Conservation (phyloP, 768 basidiomycete genomes). For the Sutorius australiensis region DNA sequence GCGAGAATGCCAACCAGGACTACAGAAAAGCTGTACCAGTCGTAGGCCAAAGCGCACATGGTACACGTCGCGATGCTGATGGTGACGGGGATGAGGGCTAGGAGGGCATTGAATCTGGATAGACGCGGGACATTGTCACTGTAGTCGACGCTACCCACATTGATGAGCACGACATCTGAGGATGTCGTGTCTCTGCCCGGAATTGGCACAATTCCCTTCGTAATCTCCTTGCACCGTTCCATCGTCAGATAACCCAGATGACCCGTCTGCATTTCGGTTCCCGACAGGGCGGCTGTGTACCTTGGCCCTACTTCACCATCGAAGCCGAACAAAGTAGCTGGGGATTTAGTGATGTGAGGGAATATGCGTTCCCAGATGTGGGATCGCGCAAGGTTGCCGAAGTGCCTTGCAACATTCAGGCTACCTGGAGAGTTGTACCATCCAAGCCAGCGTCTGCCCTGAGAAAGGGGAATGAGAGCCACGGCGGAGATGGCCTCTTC, state of each 20-base stretch:
- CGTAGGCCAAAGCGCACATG: conserved; percentile 21
- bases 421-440: conserved; percentile 36
- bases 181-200: conserved; percentile 14
- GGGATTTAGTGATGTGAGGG: conserved; percentile 20
- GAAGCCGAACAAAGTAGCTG: conserved; percentile 21
- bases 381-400: conserved; percentile 26
- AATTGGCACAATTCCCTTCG: neutral
- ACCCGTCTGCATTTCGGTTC: conserved; percentile 26
- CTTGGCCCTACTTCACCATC: conserved; percentile 26
- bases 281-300: conserved; percentile 26
- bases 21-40: conserved; percentile 31
- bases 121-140: conserved; percentile 1
- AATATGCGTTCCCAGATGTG: conserved; percentile 25
- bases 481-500: conserved; percentile 32
- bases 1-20: conserved; percentile 32
- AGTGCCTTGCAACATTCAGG: conserved; percentile 26
- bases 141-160: conserved; percentile 8
- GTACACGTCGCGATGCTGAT: conserved; percentile 21
- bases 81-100: conserved; percentile 24
- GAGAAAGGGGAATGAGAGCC: conserved; percentile 27
- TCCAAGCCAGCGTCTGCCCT: conserved; percentile 29
- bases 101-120: neutral
- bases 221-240: conserved; percentile 16
- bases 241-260: conserved; percentile 27
- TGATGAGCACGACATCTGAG: conserved; percentile 16